Base-by-base conservation (phyloP, 305 asterid genomes). In the Rubia tinctorum region DNA sequence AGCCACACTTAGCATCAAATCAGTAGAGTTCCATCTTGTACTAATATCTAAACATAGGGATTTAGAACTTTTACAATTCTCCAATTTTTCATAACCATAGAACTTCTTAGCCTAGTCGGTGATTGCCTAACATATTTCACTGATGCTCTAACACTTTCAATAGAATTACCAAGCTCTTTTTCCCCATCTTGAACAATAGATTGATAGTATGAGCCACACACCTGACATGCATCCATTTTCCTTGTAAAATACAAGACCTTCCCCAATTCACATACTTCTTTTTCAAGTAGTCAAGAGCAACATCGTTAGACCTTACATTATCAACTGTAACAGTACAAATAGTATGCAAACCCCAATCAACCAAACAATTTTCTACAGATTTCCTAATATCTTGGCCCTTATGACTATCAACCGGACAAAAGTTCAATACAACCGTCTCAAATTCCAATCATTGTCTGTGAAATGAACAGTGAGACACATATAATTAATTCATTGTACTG, bases 181-280 rank as follows among this genome's bases (percentile, higher is more conserved):
- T 76, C 37, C 8, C 75, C 75, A 40, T 68, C 58, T 10, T 66
- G 30, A 4, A 62, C 73, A 68, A 73, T 58, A 72, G 40, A 43
- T 76, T 72, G 1, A 68, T 51, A 4, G 76, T 71, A 37, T 73
- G 76, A 18, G 66, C 65, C 64, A 43, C 39, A 45, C 71, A 76
- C 12, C 59, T 80, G 13, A 76, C 23, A 73, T 72, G 78, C 43
- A 72, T 55, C 22, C 64, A 55, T 53, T 72, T 66, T n/a, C 43
- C 23, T 44, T 44, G n/a, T 68, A 80, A 44, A 22, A 80, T 11
- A 62, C 55, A 12, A 40, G 34, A 39, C 17, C 25, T n/a, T 17
- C n/a, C 30, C 56, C 43, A 60, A 53, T 71, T 67, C 7, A 12
- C 18, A 47, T 12, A 49, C 58, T 49, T 18, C 59, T 23, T 45